phyloP scores from a whole-genome alignment of 108 stramenopile species.

The Nitzschia sp. region DNA sequence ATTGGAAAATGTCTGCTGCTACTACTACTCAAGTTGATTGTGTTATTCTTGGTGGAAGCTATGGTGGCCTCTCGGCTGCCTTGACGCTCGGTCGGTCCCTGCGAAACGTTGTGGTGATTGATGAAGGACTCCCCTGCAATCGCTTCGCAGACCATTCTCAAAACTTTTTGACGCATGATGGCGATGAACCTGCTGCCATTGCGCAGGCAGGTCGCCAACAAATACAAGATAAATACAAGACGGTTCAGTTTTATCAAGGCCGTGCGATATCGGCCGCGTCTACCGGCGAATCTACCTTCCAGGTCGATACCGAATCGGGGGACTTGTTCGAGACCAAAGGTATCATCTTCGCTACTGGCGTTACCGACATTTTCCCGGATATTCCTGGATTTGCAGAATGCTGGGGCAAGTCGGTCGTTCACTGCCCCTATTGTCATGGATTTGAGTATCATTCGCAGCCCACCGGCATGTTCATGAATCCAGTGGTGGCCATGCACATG shows the following conservation, averaged over 20 bases:
- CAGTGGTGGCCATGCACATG: not conserved
- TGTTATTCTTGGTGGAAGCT: slow-evolving; percentile 25
- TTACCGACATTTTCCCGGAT: slow-evolving; percentile 16
- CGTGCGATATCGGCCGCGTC: not conserved
- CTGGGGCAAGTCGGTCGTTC: slow-evolving; percentile 31
- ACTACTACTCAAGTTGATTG: slow-evolving; percentile 4
- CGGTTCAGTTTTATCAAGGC: slow-evolving; percentile 8
- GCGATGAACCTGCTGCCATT: slow-evolving; percentile 11
- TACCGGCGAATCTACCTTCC: not conserved
- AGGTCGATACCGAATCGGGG: not conserved
- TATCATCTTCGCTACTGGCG: slow-evolving; percentile 23
- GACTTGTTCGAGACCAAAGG: not conserved
- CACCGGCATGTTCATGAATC: not conserved
- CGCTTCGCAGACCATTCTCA: slow-evolving; percentile 21
- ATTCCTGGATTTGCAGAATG: slow-evolving; percentile 27
- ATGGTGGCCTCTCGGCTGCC: slow-evolving; percentile 26
- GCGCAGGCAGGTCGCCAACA: slow-evolving; percentile 1
- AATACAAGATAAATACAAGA: slow-evolving; percentile 19
- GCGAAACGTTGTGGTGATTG: slow-evolving; percentile 7
- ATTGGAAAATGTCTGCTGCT: no score
- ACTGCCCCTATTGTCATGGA: slow-evolving; percentile 39
- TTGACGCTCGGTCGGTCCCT: slow-evolving; percentile 24
- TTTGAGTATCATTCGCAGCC: slow-evolving; percentile 17
- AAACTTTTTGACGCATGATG: slow-evolving; percentile 28
- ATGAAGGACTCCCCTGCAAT: slow-evolving; percentile 28